Percentiles rank a stretch among this genome's conserved stretches.
Evolutionary conservation across 768 basidiomycete species (phyloP).

Genomic region (Russula compacta): DNA sequence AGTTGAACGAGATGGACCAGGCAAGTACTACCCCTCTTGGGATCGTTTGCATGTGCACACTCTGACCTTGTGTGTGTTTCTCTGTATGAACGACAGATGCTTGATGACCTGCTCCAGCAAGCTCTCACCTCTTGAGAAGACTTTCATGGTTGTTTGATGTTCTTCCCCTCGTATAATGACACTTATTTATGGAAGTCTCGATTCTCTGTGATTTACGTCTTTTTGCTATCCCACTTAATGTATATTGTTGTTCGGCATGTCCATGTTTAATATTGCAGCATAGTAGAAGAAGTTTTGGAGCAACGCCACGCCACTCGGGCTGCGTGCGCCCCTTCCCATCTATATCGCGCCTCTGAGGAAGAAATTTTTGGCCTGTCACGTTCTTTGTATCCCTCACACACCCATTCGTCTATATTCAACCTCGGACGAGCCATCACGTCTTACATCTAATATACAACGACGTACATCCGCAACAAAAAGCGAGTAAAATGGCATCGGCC

Average conservation of each 20-base stretch:
- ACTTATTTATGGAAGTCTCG: conserved; percentile 2
- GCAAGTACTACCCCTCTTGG: conserved; percentile 29
- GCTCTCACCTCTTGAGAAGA: conserved; percentile 2
- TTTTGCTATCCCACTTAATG: conserved; percentile 10
- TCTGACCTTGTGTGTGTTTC: neutral
- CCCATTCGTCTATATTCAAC: neutral
- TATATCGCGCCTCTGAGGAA: too few relatives aligned
- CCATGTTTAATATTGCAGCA: neutral
- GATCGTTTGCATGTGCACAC: neutral
- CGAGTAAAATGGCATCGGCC: neutral
- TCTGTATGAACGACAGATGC: conserved; percentile 15
- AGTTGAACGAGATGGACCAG: conserved; percentile 75
- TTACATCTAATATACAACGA: neutral
- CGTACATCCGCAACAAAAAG: neutral
- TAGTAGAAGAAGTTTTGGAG: neutral
- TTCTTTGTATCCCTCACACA: too few relatives aligned
- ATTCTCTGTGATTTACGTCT: neutral
- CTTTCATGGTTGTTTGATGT: neutral
- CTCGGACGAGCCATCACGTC: neutral
- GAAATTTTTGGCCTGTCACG: too few relatives aligned
- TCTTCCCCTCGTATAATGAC: neutral
- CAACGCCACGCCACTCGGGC: neutral
- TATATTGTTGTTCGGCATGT: conserved; percentile 6
- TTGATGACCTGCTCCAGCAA: conserved; percentile 23
- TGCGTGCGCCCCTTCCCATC: neutral